Conservation (phyloP, 176 grass and related monocot genomes). For the Urochloa ruziziensis region DNA sequence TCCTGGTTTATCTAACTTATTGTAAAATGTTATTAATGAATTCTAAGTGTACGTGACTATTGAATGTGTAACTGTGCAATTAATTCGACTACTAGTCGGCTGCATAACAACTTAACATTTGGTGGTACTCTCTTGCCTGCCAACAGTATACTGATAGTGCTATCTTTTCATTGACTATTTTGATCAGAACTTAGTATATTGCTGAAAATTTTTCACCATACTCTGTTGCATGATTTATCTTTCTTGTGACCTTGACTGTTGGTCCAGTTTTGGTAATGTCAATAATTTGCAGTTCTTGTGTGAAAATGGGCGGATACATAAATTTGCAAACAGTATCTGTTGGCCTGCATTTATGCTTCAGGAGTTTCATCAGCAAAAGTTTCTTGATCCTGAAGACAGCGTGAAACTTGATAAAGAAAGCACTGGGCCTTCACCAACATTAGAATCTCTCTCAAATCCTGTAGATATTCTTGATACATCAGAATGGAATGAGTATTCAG, state of each 20-base stretch:
- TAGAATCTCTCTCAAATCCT: slow-evolving; percentile 47
- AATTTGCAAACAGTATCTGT: slow-evolving; percentile 96
- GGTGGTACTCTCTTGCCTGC: background rate
- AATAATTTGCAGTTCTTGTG: slow-evolving; percentile 96
- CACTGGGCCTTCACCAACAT: slow-evolving; percentile 10
- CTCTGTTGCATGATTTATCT: slow-evolving; percentile 7
- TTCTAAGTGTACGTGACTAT: background rate
- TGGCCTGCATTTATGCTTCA: slow-evolving; percentile 95
- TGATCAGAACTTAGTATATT: slow-evolving; percentile 11
- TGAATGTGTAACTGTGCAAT: background rate
- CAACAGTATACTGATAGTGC: background rate
- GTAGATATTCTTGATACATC: slow-evolving; percentile 54
- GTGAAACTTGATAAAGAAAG: slow-evolving; percentile 28
- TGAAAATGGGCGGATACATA: slow-evolving; percentile 95
- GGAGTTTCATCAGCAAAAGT: slow-evolving; percentile 59
- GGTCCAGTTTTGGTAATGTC: slow-evolving; percentile 83
- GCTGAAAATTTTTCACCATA: background rate
- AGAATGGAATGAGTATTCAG: slow-evolving; percentile 83
- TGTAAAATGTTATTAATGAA: background rate
- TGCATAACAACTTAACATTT: background rate
- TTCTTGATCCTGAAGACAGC: slow-evolving; percentile 28
- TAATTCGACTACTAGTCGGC: background rate
- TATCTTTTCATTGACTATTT: background rate
- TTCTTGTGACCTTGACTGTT: slow-evolving; percentile 67
- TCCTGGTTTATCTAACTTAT: background rate